Conservation (phyloP, 345 rosid species). For the Pelargonium nanum region DNA sequence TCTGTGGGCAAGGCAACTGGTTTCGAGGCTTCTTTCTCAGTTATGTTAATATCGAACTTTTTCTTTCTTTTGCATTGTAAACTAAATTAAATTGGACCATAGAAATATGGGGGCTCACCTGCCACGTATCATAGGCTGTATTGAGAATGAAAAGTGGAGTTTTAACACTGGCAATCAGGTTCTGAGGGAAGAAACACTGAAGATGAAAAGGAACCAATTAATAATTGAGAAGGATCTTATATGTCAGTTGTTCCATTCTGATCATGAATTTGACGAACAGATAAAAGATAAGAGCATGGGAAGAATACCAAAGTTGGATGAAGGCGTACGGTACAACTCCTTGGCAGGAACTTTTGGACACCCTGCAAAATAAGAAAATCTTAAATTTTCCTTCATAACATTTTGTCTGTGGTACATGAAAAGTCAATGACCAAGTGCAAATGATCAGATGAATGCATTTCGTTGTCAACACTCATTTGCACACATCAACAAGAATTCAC, state of each 20-base stretch:
- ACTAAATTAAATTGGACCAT: neutral
- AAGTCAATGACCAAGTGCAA: neutral
- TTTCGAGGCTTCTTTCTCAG: neutral
- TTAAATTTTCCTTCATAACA: neutral
- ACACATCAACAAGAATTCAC: too few relatives aligned
- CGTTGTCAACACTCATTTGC: too few relatives aligned
- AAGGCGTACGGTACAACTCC: constrained; percentile 27
- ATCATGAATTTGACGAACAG: neutral
- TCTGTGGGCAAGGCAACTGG: neutral
- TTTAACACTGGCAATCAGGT: constrained; percentile 23
- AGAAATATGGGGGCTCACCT: constrained; percentile 21
- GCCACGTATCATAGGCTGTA: constrained; percentile 54
- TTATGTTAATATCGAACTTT: neutral
- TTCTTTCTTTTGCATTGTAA: neutral
- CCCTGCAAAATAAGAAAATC: constrained; percentile 16
- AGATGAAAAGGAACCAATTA: neutral
- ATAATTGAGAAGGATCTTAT: neutral
- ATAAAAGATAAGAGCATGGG: neutral
- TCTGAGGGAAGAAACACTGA: constrained; percentile 57
- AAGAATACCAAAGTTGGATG: constrained; percentile 34
- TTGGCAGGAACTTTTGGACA: constrained; percentile 22
- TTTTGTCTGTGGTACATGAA: neutral
- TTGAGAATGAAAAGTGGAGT: constrained; percentile 40
- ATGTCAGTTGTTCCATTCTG: neutral
- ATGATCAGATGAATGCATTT: too few relatives aligned